phyloP scores from a whole-genome alignment of 768 basidiomycete genomes.

The Guyanaporus albipodus region DNA sequence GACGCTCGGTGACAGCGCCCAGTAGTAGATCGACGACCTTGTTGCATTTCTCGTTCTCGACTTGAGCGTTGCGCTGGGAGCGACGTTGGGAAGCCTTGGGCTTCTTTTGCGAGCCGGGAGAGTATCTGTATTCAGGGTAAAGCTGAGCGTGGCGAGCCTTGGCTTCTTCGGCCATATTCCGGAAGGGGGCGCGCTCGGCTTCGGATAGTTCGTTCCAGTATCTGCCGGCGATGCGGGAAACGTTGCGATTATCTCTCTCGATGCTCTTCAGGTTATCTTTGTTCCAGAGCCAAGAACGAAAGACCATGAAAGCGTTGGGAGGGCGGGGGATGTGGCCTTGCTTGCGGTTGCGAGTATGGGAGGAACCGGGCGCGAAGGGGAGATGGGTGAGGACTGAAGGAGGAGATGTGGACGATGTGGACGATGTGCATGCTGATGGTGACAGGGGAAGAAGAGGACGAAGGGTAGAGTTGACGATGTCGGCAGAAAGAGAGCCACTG shows the following conservation, averaged over 20 bases:
- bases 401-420: slow-evolving; percentile 14
- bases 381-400: slow-evolving; percentile 24
- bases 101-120: slow-evolving; percentile 39
- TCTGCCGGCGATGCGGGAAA: slow-evolving; percentile 65
- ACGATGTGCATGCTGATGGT: slow-evolving; percentile 17
- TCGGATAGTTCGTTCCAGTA: slow-evolving; percentile 58
- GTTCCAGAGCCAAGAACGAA: slow-evolving; percentile 63
- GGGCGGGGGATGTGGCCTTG: slow-evolving; percentile 66
- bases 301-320: slow-evolving; percentile 84
- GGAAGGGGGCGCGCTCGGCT: slow-evolving; percentile 46
- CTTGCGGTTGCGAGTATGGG: slow-evolving; percentile 40
- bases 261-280: slow-evolving; percentile 45
- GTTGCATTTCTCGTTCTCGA: slow-evolving; percentile 39
- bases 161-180: slow-evolving; percentile 43
- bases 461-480: not conserved
- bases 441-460: slow-evolving; percentile 13
- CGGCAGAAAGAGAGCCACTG: slow-evolving; percentile 16
- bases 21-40: slow-evolving; percentile 35
- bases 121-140: slow-evolving; percentile 63
- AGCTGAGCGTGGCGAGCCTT: slow-evolving; percentile 44
- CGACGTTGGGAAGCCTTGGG: slow-evolving; percentile 33
- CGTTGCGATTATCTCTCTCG: slow-evolving; percentile 68
- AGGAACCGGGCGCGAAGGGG: slow-evolving; percentile 30
- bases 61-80: slow-evolving; percentile 26
- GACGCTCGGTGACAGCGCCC: slow-evolving; percentile 29